Base-by-base conservation (phyloP, 192 early-diverging fungal genomes). In the Mortierella claussenii region DNA sequence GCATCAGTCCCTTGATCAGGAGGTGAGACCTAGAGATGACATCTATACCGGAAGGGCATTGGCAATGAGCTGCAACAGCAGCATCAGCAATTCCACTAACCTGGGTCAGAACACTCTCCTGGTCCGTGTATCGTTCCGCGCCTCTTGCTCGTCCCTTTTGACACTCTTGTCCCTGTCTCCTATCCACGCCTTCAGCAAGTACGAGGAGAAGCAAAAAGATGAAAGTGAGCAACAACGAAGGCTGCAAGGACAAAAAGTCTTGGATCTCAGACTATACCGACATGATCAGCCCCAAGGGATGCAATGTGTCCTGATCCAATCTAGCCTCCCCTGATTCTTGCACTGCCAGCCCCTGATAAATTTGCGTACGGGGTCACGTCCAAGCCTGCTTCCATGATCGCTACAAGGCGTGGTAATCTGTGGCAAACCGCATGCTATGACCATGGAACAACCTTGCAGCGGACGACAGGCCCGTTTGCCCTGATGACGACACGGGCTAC, bases 41-140 rank as follows among this genome's bases (percentile, higher is more conserved):
- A n/a, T n/a, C n/a, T n/a, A n/a, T n/a, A n/a, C n/a, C n/a, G n/a
- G n/a, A n/a, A n/a, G n/a, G 21, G 21, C 45, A 20, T 40, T 40
- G 37, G n/a, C n/a, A n/a, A n/a, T n/a, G n/a, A n/a, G n/a, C n/a
- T n/a, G n/a, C n/a, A n/a, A n/a, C n/a, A n/a, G n/a, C n/a, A n/a
- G n/a, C n/a, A n/a, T n/a, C n/a, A 4, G 45, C 45, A 4, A 28
- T 30, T 54, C 52, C 52, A 30, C 7, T 40, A 21, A 3, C n/a
- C 13, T 40, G 33, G 55, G 26, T 58, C 55, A 44, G 31, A 43
- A 58, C 55, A 45, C 55, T 58, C 55, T 58, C 12, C 55, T 58
- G 11, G 55, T 37, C 17, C 55, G n/a, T 20, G 8, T 28, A 7
- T 21, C 36, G 15, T 45, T 11, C 7, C n/a, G 6, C 27, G 13